These are phyloP conservation scores for Schwanniomyces polymorphus DNA, from an alignment of 805 yeast genomes.

Conservation along the genomic window DNA sequence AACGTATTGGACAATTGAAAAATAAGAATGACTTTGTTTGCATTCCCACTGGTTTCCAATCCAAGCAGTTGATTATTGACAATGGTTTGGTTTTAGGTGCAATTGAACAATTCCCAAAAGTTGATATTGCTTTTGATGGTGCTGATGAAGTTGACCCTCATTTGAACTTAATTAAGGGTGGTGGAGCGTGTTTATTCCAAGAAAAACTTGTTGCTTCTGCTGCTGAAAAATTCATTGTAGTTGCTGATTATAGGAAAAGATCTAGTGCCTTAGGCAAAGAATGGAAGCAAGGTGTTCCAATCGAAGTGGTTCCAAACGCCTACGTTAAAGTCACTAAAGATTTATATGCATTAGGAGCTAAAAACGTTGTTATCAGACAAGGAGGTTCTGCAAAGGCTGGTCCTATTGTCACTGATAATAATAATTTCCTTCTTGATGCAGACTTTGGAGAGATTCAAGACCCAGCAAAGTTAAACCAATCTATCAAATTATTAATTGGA, in stretches of 20 bases:
- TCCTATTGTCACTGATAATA: constrained; percentile 94
- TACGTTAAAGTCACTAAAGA: constrained; percentile 73
- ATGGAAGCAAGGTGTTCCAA: constrained; percentile 93
- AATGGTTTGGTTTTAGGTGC: constrained; percentile 79
- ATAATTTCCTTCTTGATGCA: constrained; percentile 90
- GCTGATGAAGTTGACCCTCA: constrained; percentile 91
- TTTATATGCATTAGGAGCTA: constrained; percentile 63
- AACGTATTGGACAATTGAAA: constrained; percentile 74
- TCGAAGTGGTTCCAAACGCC: constrained; percentile 90
- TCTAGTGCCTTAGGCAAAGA: constrained; percentile 67
- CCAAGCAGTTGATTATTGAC: constrained; percentile 77
- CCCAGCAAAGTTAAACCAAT: constrained; percentile 52
- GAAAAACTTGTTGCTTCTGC: constrained; percentile 90
- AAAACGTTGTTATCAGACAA: constrained; percentile 64
- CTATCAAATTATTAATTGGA: constrained; percentile 78
- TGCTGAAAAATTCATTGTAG: constrained; percentile 74
- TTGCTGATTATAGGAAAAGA: constrained; percentile 89
- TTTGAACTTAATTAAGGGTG: constrained; percentile 92
- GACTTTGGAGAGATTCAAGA: constrained; percentile 76
- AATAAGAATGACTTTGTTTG: constrained; percentile 63
- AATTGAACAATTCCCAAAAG: constrained; percentile 76
- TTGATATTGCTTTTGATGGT: constrained; percentile 96
- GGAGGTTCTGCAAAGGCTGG: constrained; percentile 96
- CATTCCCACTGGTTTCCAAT: constrained; percentile 96
- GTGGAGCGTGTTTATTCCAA: constrained; percentile 97